phyloP scores from a whole-genome alignment of 2,329 filamentous ascomycete species.

The Penicillium sp. region DNA sequence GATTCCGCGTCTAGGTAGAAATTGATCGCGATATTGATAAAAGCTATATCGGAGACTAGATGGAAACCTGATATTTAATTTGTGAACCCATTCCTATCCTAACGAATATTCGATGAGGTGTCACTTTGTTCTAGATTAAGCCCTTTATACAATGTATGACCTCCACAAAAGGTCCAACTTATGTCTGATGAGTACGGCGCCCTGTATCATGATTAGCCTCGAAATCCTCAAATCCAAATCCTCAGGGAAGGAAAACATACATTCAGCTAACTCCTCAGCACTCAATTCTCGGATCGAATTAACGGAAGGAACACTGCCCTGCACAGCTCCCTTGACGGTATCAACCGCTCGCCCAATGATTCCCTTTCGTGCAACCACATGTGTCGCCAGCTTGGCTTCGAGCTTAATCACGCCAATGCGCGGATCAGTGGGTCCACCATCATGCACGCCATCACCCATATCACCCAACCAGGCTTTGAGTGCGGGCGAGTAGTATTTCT shows the following conservation, averaged over 20 bases:
- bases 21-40: too few species aligned
- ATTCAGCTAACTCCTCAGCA: conserved; percentile 64
- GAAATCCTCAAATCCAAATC: background rate
- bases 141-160: background rate
- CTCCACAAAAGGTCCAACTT: background rate
- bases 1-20: too few species aligned
- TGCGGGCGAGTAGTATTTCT: conserved; percentile 71
- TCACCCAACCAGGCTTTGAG: conserved; percentile 88
- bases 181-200: conserved; percentile 30
- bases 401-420: conserved; percentile 80
- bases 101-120: too few species aligned
- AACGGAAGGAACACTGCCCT: conserved; percentile 68
- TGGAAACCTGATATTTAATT: too few species aligned
- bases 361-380: conserved; percentile 65
- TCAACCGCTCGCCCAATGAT: conserved; percentile 66
- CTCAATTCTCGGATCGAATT: conserved; percentile 76
- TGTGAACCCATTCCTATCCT: too few species aligned
- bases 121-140: background rate
- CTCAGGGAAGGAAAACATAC: conserved; percentile 34
- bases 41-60: too few species aligned
- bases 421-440: conserved; percentile 78
- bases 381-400: conserved; percentile 70
- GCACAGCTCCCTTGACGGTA: conserved; percentile 72
- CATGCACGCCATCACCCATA: conserved; percentile 77
- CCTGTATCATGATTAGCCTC: conserved; percentile 22